phyloP scores from a whole-genome alignment of 2,329 filamentous ascomycete genomes.

The Stemphylium lycopersici region DNA sequence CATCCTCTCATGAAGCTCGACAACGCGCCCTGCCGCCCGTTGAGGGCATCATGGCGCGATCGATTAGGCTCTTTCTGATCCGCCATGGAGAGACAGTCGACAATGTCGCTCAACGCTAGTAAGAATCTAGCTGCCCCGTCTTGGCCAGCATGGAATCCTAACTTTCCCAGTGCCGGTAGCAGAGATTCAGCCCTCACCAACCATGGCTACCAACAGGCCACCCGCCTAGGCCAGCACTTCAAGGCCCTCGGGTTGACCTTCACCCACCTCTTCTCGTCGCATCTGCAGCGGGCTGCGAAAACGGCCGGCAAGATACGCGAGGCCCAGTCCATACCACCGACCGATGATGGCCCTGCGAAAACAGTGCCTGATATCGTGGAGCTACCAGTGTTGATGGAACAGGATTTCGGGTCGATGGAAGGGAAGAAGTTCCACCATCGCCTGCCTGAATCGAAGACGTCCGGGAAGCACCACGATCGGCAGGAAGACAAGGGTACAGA shows the following conservation, averaged over 20 bases:
- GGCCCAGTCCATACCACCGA: slow-evolving; percentile 52
- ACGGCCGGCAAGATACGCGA: slow-evolving; percentile 72
- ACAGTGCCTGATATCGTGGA: slow-evolving; percentile 30
- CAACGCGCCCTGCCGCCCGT: slow-evolving; percentile 15
- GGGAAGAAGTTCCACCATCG: slow-evolving; percentile 62
- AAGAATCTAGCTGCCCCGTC: slow-evolving; percentile 29
- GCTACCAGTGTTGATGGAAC: slow-evolving; percentile 64
- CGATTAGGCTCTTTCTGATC: slow-evolving; percentile 74
- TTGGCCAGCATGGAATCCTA: slow-evolving; percentile 18
- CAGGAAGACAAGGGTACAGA: slow-evolving; percentile 50
- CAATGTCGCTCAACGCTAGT: slow-evolving; percentile 82
- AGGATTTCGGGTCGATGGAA: slow-evolving; percentile 75
- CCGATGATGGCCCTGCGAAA: slow-evolving; percentile 1
- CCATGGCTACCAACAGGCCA: slow-evolving; percentile 81
- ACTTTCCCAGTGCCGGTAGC: slow-evolving; percentile 69
- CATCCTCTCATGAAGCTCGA: slow-evolving; percentile 24
- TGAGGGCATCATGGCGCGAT: slow-evolving; percentile 32
- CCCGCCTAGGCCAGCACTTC: slow-evolving; percentile 70
- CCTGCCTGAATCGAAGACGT: slow-evolving; percentile 38
- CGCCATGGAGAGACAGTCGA: slow-evolving; percentile 91
- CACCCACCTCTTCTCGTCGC: slow-evolving; percentile 76
- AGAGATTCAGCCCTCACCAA: slow-evolving; percentile 81
- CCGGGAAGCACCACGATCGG: slow-evolving; percentile 6
- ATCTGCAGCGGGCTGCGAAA: slow-evolving; percentile 73
- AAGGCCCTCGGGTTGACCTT: slow-evolving; percentile 68